Evolutionary conservation across 179 eudicot species (phyloP), one percentile per base, ranked within the genome.

Genomic region (Drosera spatulata): DNA sequence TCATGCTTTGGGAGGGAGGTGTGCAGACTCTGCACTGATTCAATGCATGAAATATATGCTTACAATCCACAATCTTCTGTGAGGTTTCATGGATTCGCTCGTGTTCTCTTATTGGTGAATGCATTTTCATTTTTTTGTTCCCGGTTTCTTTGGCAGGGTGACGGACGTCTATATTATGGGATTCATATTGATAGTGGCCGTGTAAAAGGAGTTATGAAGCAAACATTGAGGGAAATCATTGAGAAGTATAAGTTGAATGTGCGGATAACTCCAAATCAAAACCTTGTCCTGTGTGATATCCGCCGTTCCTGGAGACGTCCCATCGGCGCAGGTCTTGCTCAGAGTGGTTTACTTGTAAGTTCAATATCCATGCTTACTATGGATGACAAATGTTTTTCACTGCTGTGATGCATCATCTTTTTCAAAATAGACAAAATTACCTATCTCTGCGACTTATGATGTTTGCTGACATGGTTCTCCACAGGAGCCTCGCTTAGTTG

Each of bases 171-270:
- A 62, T 93, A 69, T 73, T 86, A 84, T 71, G 99, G 99, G 55
- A 90, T 93, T 39, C 97, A 93, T 77, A 84, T 89, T 64, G 97
- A 89, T 64, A 93, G 64, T 83, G 97, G 99, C 56, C 93, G 97
- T 67, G 65, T 93, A 47, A 89, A 89, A 66, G 99, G 99, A 53
- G 59, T 44, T 46, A 85, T 90, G 91, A 93, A 89, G 88, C 82
- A 67, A 70, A 81, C 84, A 44, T 69, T 89, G 59, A 74, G 97
- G 76, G 95, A 89, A 72, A 68, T 89, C 15, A 89, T 93, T 73
- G 97, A 93, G 77, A 89, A 93, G 69, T 89, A 93, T 66, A 83
- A 85, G 51, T 71, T 93, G 88, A 79, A 80, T 77, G 97, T 89
- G 53, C 95, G 97, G 15, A 82, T 93, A 59, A 93, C 97, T 12